A percentile compares a stretch with the other conserved stretches of the same genome.
phyloP scores from a whole-genome alignment of 345 rosid species.

The Bruguiera gymnorhiza region DNA sequence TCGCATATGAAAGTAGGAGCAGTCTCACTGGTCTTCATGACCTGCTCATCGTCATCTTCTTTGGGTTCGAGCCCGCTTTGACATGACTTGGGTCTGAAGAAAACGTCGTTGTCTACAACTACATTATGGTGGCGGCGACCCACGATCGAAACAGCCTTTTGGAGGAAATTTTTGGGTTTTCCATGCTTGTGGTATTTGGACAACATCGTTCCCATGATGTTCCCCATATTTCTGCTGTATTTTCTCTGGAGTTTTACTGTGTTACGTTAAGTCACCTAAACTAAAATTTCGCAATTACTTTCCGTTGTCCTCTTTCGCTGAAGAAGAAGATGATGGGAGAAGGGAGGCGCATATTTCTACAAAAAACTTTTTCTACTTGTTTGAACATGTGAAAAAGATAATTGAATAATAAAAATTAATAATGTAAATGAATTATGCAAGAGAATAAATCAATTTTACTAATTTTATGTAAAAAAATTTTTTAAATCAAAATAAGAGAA shows the following conservation, averaged over 20 bases:
- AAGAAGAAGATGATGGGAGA: no score
- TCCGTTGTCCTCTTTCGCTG: no score
- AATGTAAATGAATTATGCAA: no score
- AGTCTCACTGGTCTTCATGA: not conserved
- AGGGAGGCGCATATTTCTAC: no score
- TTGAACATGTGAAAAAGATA: no score
- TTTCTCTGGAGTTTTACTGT: not conserved
- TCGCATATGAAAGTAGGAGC: conserved; percentile 37
- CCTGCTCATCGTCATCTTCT: not conserved
- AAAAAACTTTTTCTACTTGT: no score
- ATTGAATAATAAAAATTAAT: no score
- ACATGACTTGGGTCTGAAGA: not conserved
- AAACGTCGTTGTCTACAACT: not conserved
- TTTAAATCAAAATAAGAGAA: no score
- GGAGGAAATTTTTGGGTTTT: not conserved
- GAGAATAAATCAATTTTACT: no score
- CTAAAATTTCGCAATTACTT: no score
- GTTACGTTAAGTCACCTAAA: no score
- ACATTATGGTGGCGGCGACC: not conserved
- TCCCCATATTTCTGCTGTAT: conserved; percentile 1
- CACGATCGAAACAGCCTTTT: not conserved
- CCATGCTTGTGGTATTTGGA: not conserved
- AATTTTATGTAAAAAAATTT: no score
- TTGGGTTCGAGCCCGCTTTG: not conserved
- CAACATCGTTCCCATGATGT: not conserved